phyloP scores from a whole-genome alignment of 2,329 filamentous ascomycete genomes.

The Penicillium concentricum region DNA sequence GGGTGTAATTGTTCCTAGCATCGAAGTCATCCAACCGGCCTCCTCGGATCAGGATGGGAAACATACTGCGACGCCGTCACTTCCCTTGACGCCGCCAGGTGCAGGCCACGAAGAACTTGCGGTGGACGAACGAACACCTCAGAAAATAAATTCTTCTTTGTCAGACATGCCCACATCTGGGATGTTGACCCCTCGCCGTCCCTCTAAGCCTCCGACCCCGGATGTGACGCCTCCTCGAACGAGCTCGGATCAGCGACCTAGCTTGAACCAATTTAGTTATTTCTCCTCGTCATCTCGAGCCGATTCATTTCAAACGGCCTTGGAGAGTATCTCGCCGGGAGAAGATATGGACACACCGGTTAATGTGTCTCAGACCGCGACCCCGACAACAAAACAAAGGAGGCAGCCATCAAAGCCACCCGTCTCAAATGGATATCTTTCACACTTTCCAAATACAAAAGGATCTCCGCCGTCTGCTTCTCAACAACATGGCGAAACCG shows the following conservation, averaged over 20 bases:
- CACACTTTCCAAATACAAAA: constrained; percentile 22
- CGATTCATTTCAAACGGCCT: constrained; percentile 71
- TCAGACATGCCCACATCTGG: constrained; percentile 23
- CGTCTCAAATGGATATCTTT: constrained; percentile 41
- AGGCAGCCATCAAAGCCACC: constrained; percentile 19
- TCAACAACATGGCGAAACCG: constrained; percentile 15
- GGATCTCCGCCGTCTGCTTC: constrained; percentile 9
- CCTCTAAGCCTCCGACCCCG: constrained; percentile 69
- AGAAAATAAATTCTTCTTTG: constrained; percentile 26
- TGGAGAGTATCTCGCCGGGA: constrained; percentile 63
- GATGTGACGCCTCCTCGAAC: constrained; percentile 69
- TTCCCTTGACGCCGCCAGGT: constrained; percentile 41
- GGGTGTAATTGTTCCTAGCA: constrained; percentile 27
- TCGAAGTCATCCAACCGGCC: constrained; percentile 25
- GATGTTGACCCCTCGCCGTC: constrained; percentile 60
- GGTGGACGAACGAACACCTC: constrained; percentile 19
- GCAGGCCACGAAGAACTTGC: constrained; percentile 25
- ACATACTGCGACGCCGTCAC: constrained; percentile 27
- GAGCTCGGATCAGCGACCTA: constrained; percentile 35
- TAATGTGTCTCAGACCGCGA: constrained; percentile 21
- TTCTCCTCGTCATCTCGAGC: constrained; percentile 58
- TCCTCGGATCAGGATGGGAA: constrained; percentile 26
- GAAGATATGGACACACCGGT: constrained; percentile 51
- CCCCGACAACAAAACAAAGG: constrained; percentile 18
- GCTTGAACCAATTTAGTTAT: constrained; percentile 54